Base-by-base conservation (phyloP, 73 alveolate species). In the Paramecium primaurelia region DNA sequence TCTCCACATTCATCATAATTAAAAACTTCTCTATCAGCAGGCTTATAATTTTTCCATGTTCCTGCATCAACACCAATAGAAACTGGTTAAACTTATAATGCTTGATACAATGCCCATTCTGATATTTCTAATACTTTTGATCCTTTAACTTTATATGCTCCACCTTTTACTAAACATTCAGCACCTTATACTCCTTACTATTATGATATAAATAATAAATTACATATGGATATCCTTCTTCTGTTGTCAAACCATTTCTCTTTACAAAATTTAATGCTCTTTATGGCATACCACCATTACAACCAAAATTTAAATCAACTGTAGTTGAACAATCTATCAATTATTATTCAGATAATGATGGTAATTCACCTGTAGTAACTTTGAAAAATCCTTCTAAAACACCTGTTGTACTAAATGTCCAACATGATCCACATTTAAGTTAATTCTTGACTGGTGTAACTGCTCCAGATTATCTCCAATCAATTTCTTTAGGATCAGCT, bases 201-300 rank as follows among this genome's bases (percentile, higher is more conserved):
- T 44, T 6, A 84, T 84, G 5, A 44, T 47, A 47, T n/a, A 37
- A 3, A 84, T 28, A 0, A 11, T 14, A 51, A 49, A 49, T 8
- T 32, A 37, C 64, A 87, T 42, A 95, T 47, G 97, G 96, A 84
- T 97, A 97, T 59, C 64, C 92, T 8, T 83, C 49, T 71, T 94
- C 98, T 34, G 92, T 58, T 68, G 94, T 58, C 20, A 95, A 58
- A 59, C 97, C 97, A 88, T 94, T 73, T 28, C 93, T 94, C 38
- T 92, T 86, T 34, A 93, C 93, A 89, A 93, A 95, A 59, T 93
- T 89, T 89, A 86, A 95, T 42, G 96, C 97, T 32, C 92, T 64
- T 32, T 92, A 83, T 95, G 92, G 93, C 93, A 92, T 93, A 18
- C 99, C 99, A 37, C 99, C 99, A 86, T 86, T 71, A 93, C 99